Percentiles rank a stretch among this genome's conserved stretches.
phyloP scores from a whole-genome alignment of 148 eudicot genomes.

The Pharnaceum exiguum region DNA sequence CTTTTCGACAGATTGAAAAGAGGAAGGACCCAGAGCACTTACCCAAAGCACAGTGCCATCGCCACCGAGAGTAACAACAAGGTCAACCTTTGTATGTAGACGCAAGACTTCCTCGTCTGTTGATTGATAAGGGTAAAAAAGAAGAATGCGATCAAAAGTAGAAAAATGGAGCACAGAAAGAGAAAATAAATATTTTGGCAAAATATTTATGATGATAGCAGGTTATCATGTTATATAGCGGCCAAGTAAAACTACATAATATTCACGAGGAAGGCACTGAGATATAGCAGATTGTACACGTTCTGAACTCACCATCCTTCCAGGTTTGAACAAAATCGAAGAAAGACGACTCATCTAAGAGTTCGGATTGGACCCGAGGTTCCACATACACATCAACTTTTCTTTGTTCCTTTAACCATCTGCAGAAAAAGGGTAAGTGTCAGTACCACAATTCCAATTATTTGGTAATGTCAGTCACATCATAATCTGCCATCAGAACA shows the following conservation, averaged over 20 bases:
- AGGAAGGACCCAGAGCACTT: constrained; percentile 23
- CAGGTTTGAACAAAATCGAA: constrained; percentile 83
- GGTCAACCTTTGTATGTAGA: constrained; percentile 84
- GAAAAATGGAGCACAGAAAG: not conserved
- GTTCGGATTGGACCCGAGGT: constrained; percentile 78
- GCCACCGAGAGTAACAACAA: constrained; percentile 95
- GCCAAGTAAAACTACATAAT: not conserved
- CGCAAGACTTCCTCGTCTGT: constrained; percentile 62
- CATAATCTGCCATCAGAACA: not conserved
- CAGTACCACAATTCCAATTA: too few species aligned
- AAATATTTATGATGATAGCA: not conserved
- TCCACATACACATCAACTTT: constrained; percentile 68
- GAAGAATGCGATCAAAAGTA: not conserved
- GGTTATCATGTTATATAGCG: not conserved
- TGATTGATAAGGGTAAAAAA: constrained; percentile 8
- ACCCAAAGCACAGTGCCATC: constrained; percentile 99
- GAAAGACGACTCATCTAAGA: constrained; percentile 63
- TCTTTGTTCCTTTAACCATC: constrained; percentile 85
- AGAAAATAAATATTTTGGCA: not conserved
- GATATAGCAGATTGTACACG: not conserved
- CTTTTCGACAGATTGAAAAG: not conserved
- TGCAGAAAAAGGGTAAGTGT: constrained; percentile 20
- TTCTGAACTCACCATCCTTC: constrained; percentile 59
- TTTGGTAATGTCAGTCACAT: too few species aligned
- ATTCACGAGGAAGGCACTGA: not conserved